phyloP scores from a whole-genome alignment of 2,329 filamentous ascomycete species.

The Talaromyces verruculosus region DNA sequence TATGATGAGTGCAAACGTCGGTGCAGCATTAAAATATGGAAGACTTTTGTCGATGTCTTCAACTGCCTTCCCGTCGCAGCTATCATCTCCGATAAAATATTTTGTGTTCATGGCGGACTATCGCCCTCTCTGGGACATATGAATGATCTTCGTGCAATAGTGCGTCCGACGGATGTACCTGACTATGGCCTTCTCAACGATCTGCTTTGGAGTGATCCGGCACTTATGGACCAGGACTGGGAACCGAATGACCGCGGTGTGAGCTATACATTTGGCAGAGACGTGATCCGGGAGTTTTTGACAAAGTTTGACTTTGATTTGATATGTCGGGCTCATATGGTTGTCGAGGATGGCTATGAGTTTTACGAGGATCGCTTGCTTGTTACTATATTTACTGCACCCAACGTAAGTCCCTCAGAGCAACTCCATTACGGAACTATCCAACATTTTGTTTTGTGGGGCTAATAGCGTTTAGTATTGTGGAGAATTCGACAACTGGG shows the following conservation, averaged over 20 bases:
- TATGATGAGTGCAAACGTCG: constrained; percentile 97
- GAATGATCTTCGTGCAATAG: constrained; percentile 97
- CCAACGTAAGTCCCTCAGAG: constrained; percentile 73
- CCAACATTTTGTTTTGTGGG: background rate
- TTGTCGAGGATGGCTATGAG: constrained; percentile 97
- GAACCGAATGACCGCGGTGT: constrained; percentile 96
- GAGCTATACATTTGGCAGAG: constrained; percentile 97
- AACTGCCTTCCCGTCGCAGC: constrained; percentile 92
- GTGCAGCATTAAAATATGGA: constrained; percentile 97
- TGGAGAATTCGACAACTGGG: constrained; percentile 98
- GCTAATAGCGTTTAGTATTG: constrained; percentile 67
- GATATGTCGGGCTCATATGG: constrained; percentile 97
- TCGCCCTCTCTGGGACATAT: constrained; percentile 91
- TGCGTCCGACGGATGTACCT: constrained; percentile 91
- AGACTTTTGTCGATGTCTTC: constrained; percentile 95
- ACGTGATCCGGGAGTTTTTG: constrained; percentile 94
- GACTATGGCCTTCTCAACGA: constrained; percentile 96
- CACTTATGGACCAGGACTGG: constrained; percentile 97
- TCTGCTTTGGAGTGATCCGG: constrained; percentile 93
- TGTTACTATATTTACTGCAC: constrained; percentile 95
- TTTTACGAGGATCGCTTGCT: constrained; percentile 95
- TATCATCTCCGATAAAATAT: constrained; percentile 97
- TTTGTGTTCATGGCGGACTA: constrained; percentile 92
- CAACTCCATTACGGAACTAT: background rate
- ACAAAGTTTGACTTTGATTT: constrained; percentile 94